phyloP scores from a whole-genome alignment of 2,329 filamentous ascomycete genomes.

The Calonectria pauciramosa region DNA sequence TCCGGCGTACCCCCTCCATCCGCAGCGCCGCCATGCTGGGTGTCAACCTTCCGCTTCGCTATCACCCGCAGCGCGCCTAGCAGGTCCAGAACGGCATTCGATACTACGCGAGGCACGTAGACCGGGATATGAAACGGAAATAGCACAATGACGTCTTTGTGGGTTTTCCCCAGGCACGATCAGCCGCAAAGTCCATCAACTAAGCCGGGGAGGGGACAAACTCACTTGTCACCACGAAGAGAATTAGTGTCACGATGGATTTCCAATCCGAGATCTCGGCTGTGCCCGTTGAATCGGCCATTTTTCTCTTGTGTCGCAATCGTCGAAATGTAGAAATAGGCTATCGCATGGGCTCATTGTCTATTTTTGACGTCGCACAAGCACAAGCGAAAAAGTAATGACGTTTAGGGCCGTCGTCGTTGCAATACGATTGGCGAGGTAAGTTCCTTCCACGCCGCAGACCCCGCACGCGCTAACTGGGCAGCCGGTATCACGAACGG shows the following conservation, averaged over 20 bases:
- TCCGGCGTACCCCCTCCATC: background rate
- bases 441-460: background rate
- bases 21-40: conserved; percentile 39
- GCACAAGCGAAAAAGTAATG: background rate
- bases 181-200: background rate
- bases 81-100: conserved; percentile 57
- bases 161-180: background rate
- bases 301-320: background rate
- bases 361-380: conserved; percentile 7
- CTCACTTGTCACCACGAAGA: conserved; percentile 80
- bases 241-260: conserved; percentile 78
- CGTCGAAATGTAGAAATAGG: background rate
- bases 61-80: conserved; percentile 64
- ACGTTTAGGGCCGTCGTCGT: background rate
- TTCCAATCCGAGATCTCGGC: conserved; percentile 71
- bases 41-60: conserved; percentile 49
- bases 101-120: conserved; percentile 67
- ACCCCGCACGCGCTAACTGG: background rate
- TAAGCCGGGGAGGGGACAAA: conserved; percentile 36
- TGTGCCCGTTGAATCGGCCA: conserved; percentile 36
- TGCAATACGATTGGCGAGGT: background rate
- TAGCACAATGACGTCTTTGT: conserved; percentile 75
- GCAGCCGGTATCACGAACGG: background rate
- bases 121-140: conserved; percentile 78
- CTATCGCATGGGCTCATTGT: background rate